Evolutionary conservation across 106 monocot genomes (phyloP).

Genomic region (Dendrobium catenatum): DNA sequence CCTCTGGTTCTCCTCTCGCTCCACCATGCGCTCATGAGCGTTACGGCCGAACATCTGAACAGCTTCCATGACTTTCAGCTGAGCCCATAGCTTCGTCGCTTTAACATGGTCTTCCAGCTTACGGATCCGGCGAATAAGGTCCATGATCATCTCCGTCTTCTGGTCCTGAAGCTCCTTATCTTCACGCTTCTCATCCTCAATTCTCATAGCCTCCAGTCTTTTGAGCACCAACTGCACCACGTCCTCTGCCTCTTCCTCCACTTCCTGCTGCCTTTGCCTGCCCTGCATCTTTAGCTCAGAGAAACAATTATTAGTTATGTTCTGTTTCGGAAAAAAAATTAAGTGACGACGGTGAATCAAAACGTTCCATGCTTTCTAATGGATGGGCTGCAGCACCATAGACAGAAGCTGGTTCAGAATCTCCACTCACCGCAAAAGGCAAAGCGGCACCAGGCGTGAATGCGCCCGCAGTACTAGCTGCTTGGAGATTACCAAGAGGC

Average conservation of each 20-base stretch:
- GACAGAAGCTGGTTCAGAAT: neutral
- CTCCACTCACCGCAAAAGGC: neutral
- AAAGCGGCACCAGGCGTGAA: neutral
- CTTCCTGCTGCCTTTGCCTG: conserved; percentile 1
- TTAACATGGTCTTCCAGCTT: conserved; percentile 64
- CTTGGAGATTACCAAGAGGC: neutral
- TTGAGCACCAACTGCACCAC: conserved; percentile 38
- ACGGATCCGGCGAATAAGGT: conserved; percentile 42
- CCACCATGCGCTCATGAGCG: conserved; percentile 53
- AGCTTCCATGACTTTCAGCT: conserved; percentile 79
- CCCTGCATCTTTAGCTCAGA: neutral
- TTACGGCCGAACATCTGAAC: conserved; percentile 73
- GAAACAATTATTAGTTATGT: neutral
- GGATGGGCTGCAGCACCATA: neutral
- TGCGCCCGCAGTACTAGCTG: neutral
- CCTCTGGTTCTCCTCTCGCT: conserved; percentile 66
- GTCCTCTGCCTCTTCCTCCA: conserved; percentile 19
- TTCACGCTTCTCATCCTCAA: conserved; percentile 28
- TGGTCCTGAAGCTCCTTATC: conserved; percentile 27
- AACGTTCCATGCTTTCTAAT: neutral
- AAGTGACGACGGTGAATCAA: neutral
- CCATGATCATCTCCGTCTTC: conserved; percentile 53
- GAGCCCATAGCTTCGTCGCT: conserved; percentile 86
- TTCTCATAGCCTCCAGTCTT: conserved; percentile 38
- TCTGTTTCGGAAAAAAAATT: neutral